Base-by-base conservation (phyloP, 495 filamentous ascomycete genomes). In the Cercophora samala region DNA sequence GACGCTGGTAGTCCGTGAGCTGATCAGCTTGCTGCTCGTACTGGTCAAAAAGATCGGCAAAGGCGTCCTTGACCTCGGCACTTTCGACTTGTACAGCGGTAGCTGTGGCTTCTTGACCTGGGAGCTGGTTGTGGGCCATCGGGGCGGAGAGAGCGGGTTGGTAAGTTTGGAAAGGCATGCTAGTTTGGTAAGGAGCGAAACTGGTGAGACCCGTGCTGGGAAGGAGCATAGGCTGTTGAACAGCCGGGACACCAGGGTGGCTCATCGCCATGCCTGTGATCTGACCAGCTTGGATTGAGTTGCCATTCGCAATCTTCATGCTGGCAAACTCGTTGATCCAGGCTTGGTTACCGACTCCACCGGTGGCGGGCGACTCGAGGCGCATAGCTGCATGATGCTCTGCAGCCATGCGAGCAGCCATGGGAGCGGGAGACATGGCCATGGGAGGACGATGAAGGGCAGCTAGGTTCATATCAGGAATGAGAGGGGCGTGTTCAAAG, bases 251-350 rank as follows among this genome's bases (percentile, higher is more conserved):
- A 46, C 8, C 37, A 46, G 37, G 37, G 37, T 46, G 37, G 37
- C 15, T 46, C 53, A 56, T 56, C 5, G n/a, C 53, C 13, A 56
- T 19, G 32, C 55, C 19, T 22, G 26, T 24, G n/a, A 24, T 32
- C 11, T 59, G 52, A 63, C 9, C 25, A 26, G 65, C 26, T 23
- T 18, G 37, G 54, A 25, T 29, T 5, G 64, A 37, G 4, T 19
- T 22, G 4, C 53, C 69, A 19, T 26, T n/a, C 29, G 18, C 42
- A 4, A 75, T 46, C 29, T 75, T 68, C 73, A 75, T 72, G 26
- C 26, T 56, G 46, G 66, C 58, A 58, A 77, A 77, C 69, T 77
- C 60, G 26, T 62, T 58, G 5, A 76, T 72, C 75, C 75, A 77
- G 13, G 65, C 68, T 15, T 69, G 62, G 60, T 62, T 62, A 13